A percentile compares a stretch with the other conserved stretches of the same genome.
These are phyloP conservation scores for Petunia secreta DNA, from an alignment of 257 asterid genomes.

Conservation along the genomic window DNA sequence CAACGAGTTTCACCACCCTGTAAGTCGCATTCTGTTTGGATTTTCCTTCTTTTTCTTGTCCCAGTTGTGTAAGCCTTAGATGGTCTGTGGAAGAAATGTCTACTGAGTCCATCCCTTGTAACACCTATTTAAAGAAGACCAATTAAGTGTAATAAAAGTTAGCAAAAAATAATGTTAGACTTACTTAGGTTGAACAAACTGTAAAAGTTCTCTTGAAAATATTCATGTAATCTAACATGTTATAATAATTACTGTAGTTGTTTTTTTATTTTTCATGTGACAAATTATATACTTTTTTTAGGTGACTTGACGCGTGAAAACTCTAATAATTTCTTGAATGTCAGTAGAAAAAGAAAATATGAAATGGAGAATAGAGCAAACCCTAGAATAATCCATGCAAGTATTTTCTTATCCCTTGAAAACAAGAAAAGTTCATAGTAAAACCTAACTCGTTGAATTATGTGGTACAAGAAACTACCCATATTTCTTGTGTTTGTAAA, in stretches of 20 bases:
- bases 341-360: constrained; percentile 2
- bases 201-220: background rate
- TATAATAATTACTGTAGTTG: background rate
- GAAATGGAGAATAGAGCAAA: constrained; percentile 32
- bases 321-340: constrained; percentile 6
- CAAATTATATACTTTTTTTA: background rate
- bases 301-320: background rate
- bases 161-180: constrained; percentile 55
- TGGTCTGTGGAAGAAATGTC: constrained; percentile 97
- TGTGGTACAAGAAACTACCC: constrained; percentile 1
- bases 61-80: constrained; percentile 99
- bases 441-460: constrained; percentile 55
- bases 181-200: constrained; percentile 58
- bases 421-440: constrained; percentile 25
- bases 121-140: constrained; percentile 55
- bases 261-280: background rate
- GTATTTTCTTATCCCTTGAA: constrained; percentile 30
- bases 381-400: constrained; percentile 42
- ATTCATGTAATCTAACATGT: background rate
- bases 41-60: constrained; percentile 89
- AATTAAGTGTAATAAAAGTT: background rate
- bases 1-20: constrained; percentile 98
- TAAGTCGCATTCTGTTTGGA: constrained; percentile 79
- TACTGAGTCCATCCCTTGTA: constrained; percentile 86
- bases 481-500: background rate